Base-by-base conservation (phyloP, 2,329 filamentous ascomycete species). In the Graphilbum ipis-grandicollis region DNA sequence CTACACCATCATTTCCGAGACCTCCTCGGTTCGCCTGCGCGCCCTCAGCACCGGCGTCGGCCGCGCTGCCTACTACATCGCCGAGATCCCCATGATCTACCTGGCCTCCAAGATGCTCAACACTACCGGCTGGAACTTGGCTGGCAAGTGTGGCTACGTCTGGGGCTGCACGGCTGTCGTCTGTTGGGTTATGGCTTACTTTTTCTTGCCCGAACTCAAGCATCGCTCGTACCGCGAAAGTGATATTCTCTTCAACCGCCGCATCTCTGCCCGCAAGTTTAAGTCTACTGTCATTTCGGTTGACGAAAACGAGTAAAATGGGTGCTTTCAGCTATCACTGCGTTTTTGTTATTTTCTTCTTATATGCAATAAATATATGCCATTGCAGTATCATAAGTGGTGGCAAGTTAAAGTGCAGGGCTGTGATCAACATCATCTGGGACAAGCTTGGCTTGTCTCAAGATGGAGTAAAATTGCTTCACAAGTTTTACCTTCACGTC, bases 271-370 rank as follows among this genome's bases (percentile, higher is more conserved):
- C 46, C 64, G 71, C 49, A 48, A 70, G 48, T 68, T 62, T 63
- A 67, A 60, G 53, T 51, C 66, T 52, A 72, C 68, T 0, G 55
- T 56, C 2, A 46, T 79, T 50, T 66, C 75, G 47, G 53, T 75
- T 38, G 51, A 66, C 18, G 73, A 74, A 48, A 70, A 79, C 52
- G 66, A 75, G 60, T 79, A 76, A 25, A 25, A n/a, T n/a, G n/a
- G n/a, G n/a, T n/a, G n/a, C n/a, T n/a, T n/a, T n/a, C n/a, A n/a
- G n/a, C n/a, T n/a, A n/a, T n/a, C n/a, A n/a, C n/a, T n/a, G n/a
- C n/a, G n/a, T n/a, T n/a, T n/a, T n/a, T n/a, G n/a, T n/a, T n/a
- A n/a, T n/a, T n/a, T n/a, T n/a, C n/a, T n/a, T n/a, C n/a, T n/a
- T n/a, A n/a, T n/a, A n/a, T n/a, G n/a, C n/a, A n/a, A n/a, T n/a